Evolutionary conservation across 1,284 basidiomycete species (phyloP).

Genomic region (Anthracocystis panici-leucophaei): DNA sequence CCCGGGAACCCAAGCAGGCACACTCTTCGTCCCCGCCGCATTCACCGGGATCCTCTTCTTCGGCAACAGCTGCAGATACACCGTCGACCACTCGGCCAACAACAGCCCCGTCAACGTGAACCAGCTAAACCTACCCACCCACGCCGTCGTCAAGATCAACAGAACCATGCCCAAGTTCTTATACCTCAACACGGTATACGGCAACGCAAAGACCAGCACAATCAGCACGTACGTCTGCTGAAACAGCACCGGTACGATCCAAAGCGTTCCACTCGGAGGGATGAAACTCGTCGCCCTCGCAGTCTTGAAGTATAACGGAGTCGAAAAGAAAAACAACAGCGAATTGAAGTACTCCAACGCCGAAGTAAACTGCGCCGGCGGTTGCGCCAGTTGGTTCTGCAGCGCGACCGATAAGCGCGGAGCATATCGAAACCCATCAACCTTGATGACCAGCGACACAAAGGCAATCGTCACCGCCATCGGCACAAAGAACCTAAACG

Average conservation of each 20-base stretch:
- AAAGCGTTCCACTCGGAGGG: conserved; percentile 48
- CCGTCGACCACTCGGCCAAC: conserved; percentile 52
- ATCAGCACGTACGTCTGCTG: conserved; percentile 58
- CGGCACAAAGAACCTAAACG: conserved; percentile 53
- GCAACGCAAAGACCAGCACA: conserved; percentile 51
- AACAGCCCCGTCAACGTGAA: conserved; percentile 58
- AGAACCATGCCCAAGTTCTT: conserved; percentile 49
- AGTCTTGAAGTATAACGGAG: conserved; percentile 30
- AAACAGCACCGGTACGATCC: conserved; percentile 56
- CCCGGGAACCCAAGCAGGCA: conserved; percentile 34
- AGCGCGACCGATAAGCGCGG: conserved; percentile 14
- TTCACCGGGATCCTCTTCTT: conserved; percentile 23
- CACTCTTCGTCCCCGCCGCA: conserved; percentile 3
- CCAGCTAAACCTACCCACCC: conserved; percentile 59
- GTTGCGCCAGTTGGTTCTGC: conserved; percentile 44
- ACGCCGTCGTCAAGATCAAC: conserved; percentile 52
- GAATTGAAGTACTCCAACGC: conserved; percentile 57
- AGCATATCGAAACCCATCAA: conserved; percentile 51
- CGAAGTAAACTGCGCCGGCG: conserved; percentile 37
- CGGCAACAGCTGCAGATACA: conserved; percentile 42
- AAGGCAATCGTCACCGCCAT: conserved; percentile 50
- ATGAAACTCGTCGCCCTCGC: conserved; percentile 44
- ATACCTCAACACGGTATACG: conserved; percentile 48
- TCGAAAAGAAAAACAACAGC: conserved; percentile 50
- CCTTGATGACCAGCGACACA: conserved; percentile 37